Evolutionary conservation across 2,329 filamentous ascomycete genomes (phyloP), one percentile per base, ranked within the genome.

Genomic region (Pestalotiopsis sp.): DNA sequence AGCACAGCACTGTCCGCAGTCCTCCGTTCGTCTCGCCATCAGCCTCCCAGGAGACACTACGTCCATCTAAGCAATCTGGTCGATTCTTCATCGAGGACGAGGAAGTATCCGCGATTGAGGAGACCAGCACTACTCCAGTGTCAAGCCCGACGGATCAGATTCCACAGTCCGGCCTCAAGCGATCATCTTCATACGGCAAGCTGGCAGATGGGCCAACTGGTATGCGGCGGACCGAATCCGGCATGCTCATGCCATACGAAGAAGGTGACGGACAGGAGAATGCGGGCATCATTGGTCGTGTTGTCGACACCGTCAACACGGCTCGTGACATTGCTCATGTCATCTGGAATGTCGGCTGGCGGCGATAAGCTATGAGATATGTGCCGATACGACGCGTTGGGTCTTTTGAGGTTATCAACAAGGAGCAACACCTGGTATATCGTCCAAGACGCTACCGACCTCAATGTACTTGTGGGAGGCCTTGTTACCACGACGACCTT

Each of bases 161-260:
- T 12, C 67, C 74, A 20, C 66, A 67, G 49, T 71, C 72, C 17
- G 81, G 81, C 13, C 72, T 86, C n/a, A 82, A 83, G 49, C 83
- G 85, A 68, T 84, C 86, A 23, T 75, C 81, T n/a, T 87, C 87
- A 27, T 80, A 83, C 56, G 79, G 78, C 75, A 85, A 82, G 70
- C 79, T 88, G n/a, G 79, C 77, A n/a, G 83, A 82, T 23, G 85
- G 88, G 69, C 82, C 85, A 58, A 83, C 81, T 20, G 90, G 91
- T 66, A 91, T 97, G 84, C 90, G 91, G 71, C 87, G 94, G 73
- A 97, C 94, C 23, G 85, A 90, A 65, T 96, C 94, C 52, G 94
- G 94, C 73, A 97, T 97, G 93, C 92, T 97, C 75, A 95, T 97
- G 92, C 93, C 94, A 7, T 92, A 91, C 74, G 92, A 94, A 74